Evolutionary conservation across 108 stramenopile species (phyloP).

Genomic region (Nitzschia sp.): DNA sequence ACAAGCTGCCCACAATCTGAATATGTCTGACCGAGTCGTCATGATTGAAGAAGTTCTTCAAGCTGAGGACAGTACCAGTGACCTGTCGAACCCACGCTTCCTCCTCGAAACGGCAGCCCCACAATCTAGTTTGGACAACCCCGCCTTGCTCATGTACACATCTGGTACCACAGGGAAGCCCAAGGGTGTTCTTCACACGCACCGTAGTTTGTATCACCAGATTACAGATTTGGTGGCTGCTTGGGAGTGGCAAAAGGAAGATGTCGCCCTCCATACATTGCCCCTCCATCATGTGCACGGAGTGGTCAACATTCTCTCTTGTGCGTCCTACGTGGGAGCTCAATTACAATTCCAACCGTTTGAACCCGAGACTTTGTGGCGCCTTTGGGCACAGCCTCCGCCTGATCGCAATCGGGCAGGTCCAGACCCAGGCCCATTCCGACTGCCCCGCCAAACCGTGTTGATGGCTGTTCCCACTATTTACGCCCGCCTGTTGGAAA

Average conservation of each 20-base stretch:
- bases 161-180: conserved; percentile 88
- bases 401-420: not conserved
- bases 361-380: conserved; percentile 38
- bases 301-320: conserved; percentile 41
- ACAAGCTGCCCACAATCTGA: conserved; percentile 38
- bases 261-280: conserved; percentile 41
- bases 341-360: conserved; percentile 47
- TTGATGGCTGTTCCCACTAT: conserved; percentile 95
- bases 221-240: conserved; percentile 42
- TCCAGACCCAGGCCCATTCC: not conserved
- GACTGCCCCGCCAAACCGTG: conserved; percentile 63
- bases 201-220: conserved; percentile 67
- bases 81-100: conserved; percentile 20
- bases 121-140: conserved; percentile 69
- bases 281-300: conserved; percentile 57
- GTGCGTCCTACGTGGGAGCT: conserved; percentile 46
- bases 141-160: conserved; percentile 87
- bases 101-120: conserved; percentile 38
- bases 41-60: not conserved
- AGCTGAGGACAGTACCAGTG: conserved; percentile 7
- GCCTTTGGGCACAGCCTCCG: conserved; percentile 27
- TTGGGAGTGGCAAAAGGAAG: conserved; percentile 48
- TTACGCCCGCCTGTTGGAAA: conserved; percentile 90
- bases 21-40: conserved; percentile 45
- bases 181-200: conserved; percentile 77